Base-by-base conservation (phyloP, 495 filamentous ascomycete genomes). In the Aspergillus asperescens region DNA sequence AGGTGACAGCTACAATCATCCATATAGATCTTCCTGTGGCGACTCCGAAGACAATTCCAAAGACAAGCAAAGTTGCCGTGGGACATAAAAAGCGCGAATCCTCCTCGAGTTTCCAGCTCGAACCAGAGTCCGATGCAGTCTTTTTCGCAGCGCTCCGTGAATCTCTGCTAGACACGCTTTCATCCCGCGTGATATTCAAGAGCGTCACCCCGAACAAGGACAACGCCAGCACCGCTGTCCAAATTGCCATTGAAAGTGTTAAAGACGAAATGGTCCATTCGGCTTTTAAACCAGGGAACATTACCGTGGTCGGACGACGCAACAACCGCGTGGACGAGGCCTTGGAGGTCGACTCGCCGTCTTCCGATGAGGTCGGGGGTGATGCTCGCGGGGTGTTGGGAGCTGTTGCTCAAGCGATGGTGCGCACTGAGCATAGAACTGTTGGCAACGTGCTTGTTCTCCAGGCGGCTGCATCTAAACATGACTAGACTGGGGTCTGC, bases 391-490 rank as follows among this genome's bases (percentile, higher is more conserved):
- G 70, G 55, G 83, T 81, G 12, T 62, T 95, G n/a, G 90, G 90
- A 2, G 70, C 71, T 5, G 69, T 86, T 15, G 88, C 83, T 8
- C 81, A 88, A 42, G 72, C 75, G 37, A 65, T 92, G 60, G 63
- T 72, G 9, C 66, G 60, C 23, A 74, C 86, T 4, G 79, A 74
- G 44, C 72, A 67, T 31, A 78, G 79, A 23, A 65, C 88, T 9
- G 81, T 76, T 56, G 84, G 85, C 0, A 92, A 87, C 65, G 69
- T 95, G n/a, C 68, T 95, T 48, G 80, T 94, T 47, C 74, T 96
- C 22, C 85, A 90, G 61, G 88, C 87, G 71, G 48, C 37, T 2
- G 35, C 20, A 6, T 2, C 23, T 15, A 39, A 23, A 28, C 20
- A 41, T 28, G 16, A 54, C 8, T 49, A 49, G 28, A 2, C 43